A percentile compares a stretch with the other conserved stretches of the same genome.
Evolutionary conservation across 768 basidiomycete genomes (phyloP).

Genomic region (Boletus rubescentipes): DNA sequence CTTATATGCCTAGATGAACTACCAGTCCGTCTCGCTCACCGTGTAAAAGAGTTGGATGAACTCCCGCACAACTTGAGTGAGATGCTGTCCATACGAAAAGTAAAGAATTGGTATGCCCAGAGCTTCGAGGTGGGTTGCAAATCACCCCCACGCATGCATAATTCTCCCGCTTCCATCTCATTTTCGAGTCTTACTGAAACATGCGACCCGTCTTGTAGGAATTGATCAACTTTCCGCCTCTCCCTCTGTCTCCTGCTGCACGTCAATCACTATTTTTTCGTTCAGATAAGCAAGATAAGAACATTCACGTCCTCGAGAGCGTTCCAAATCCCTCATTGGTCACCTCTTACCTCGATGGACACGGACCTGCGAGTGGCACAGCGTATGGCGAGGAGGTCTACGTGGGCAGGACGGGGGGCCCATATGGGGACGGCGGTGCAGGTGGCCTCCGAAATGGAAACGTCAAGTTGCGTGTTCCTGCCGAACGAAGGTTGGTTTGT

Average conservation of each 20-base stretch:
- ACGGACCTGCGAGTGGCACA: constrained; percentile 23
- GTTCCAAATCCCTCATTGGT: constrained; percentile 75
- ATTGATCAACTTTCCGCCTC: constrained; percentile 80
- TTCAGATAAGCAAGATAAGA: constrained; percentile 33
- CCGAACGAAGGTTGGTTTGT: constrained; percentile 67
- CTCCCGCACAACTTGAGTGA: constrained; percentile 87
- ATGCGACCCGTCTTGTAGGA: constrained; percentile 51
- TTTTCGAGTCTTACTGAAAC: constrained; percentile 2
- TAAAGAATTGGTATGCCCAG: constrained; percentile 99
- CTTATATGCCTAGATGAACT: constrained; percentile 66
- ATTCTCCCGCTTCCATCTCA: background rate
- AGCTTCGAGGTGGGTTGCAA: constrained; percentile 82
- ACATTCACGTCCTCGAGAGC: constrained; percentile 62
- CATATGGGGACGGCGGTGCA: constrained; percentile 18
- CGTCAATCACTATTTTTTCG: constrained; percentile 61
- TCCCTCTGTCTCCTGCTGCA: constrained; percentile 66
- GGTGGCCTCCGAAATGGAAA: constrained; percentile 48
- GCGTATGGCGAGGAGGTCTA: constrained; percentile 1
- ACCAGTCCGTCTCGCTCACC: constrained; percentile 91
- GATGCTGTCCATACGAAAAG: constrained; percentile 91
- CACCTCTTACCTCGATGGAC: constrained; percentile 32
- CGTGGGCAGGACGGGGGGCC: constrained; percentile 1
- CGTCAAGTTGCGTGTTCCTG: constrained; percentile 73
- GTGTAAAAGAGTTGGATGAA: constrained; percentile 93
- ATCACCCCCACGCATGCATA: background rate